Base-by-base conservation (phyloP, 768 basidiomycete genomes). In the Lactifluus subvellereus region DNA sequence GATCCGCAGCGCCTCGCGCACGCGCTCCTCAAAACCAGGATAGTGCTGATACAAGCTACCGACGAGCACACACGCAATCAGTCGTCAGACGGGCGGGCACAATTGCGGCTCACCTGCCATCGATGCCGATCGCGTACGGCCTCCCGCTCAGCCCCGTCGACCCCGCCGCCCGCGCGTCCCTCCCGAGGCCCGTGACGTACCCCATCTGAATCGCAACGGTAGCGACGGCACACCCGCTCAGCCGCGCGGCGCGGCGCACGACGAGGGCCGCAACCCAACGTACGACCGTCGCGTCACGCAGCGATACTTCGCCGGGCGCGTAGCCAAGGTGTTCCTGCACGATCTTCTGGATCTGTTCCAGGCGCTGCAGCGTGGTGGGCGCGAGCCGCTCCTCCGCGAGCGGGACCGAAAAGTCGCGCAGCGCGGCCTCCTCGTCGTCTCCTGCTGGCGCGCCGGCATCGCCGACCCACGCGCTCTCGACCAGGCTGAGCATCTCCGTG, bases 211-310 rank as follows among this genome's bases (percentile, higher is more conserved):
- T 75, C 18, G 98, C 76, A 18, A 94, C 82, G 1, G 94, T 85
- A 16, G 94, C 94, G 20, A 98, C 82, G 2, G 94, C 94, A 59
- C 89, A 86, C 4, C 87, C 94, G 50, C 94, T 93, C 61, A 98
- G 76, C 22, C 84, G 75, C 43, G 91, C 91, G 0, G 94, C 95
- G 11, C 97, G 83, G 10, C 83, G 82, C 3, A 88, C 91, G 13
- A 98, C 90, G 57, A 91, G 72, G 43, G 80, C 80, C 68, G 84
- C 86, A 4, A 87, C 85, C 86, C 94, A 91, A 37, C 87, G 83
- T 37, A 97, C 87, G 55, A 93, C 82, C 77, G 93, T 73, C 54
- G 79, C 75, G 67, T 80, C 79, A 10, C 70, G 70, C 27, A 82
- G 74, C 18, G 72, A 73, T 57, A 82, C 83, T 38, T 87, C 77